Percentiles rank a stretch among this genome's conserved stretches.
These are phyloP conservation scores for Botrytis elliptica DNA, from an alignment of 2,329 filamentous ascomycete species.

Conservation along the genomic window DNA sequence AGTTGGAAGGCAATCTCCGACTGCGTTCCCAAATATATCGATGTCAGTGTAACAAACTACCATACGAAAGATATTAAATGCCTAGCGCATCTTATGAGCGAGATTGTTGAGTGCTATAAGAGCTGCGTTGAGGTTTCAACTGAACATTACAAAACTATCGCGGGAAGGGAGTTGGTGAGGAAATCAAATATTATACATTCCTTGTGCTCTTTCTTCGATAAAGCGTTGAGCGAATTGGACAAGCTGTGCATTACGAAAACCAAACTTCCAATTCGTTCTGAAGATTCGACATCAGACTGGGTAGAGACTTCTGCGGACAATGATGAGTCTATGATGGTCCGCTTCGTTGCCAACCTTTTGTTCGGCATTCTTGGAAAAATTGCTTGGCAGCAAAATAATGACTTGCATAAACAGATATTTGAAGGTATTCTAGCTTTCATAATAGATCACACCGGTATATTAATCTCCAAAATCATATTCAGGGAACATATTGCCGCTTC, in stretches of 20 bases:
- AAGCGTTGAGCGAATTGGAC: neutral
- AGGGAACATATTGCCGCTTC: neutral
- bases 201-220: slow-evolving; percentile 1
- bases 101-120: neutral
- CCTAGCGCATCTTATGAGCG: neutral
- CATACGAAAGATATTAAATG: neutral
- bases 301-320: neutral
- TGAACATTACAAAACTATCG: neutral
- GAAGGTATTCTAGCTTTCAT: slow-evolving; percentile 45
- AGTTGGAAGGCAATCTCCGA: neutral
- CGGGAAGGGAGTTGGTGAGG: neutral
- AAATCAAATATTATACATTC: neutral
- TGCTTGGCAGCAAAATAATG: neutral
- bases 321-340: neutral
- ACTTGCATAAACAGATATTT: slow-evolving; percentile 32
- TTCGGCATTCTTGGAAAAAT: neutral
- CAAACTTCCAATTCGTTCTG: neutral
- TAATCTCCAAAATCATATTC: slow-evolving; percentile 33
- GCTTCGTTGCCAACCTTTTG: neutral
- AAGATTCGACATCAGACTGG: neutral
- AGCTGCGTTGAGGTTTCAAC: neutral
- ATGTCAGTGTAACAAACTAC: neutral
- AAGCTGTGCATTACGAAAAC: neutral
- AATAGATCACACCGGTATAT: slow-evolving; percentile 42
- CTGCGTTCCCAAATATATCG: neutral